Evolutionary conservation across 495 filamentous ascomycete species (phyloP).

Genomic region (Aspergillus nidulans): DNA sequence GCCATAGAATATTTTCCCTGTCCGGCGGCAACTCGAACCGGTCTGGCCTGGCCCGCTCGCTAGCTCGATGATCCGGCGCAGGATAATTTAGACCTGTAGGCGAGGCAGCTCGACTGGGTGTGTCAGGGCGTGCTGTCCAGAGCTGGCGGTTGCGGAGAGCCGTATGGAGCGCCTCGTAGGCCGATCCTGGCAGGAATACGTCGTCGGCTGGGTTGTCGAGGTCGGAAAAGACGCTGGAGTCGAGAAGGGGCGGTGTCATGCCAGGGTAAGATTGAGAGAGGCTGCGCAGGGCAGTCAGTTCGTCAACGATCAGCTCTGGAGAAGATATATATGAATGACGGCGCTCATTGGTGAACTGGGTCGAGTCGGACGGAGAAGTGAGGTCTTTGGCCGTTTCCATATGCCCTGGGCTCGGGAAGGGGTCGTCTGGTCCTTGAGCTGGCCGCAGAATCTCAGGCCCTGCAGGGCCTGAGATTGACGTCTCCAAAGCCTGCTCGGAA

Average conservation of each 20-base stretch:
- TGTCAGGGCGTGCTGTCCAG: slow-evolving; percentile 28
- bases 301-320: slow-evolving; percentile 26
- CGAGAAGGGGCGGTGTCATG: slow-evolving; percentile 22
- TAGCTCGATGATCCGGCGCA: background rate
- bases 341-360: slow-evolving; percentile 4
- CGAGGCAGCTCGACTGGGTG: slow-evolving; percentile 21
- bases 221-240: slow-evolving; percentile 22
- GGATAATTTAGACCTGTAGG: slow-evolving; percentile 3
- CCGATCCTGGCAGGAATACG: slow-evolving; percentile 32
- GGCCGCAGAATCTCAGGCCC: too few species aligned
- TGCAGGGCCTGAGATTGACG: too few species aligned
- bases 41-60: slow-evolving; percentile 11
- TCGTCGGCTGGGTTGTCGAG: slow-evolving; percentile 24
- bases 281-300: slow-evolving; percentile 17
- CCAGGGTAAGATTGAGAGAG: slow-evolving; percentile 21
- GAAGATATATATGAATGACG: slow-evolving; percentile 24
- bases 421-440: background rate
- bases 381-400: background rate
- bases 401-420: background rate
- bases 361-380: background rate
- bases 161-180: slow-evolving; percentile 32
- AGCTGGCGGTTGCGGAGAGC: slow-evolving; percentile 32
- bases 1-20: slow-evolving; percentile 32
- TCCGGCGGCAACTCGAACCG: slow-evolving; percentile 25
- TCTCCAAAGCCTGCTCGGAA: too few species aligned